Percentiles rank a stretch among this genome's conserved stretches.
Evolutionary conservation across 495 filamentous ascomycete genomes (phyloP).

Genomic region (Bombardia bombarda): DNA sequence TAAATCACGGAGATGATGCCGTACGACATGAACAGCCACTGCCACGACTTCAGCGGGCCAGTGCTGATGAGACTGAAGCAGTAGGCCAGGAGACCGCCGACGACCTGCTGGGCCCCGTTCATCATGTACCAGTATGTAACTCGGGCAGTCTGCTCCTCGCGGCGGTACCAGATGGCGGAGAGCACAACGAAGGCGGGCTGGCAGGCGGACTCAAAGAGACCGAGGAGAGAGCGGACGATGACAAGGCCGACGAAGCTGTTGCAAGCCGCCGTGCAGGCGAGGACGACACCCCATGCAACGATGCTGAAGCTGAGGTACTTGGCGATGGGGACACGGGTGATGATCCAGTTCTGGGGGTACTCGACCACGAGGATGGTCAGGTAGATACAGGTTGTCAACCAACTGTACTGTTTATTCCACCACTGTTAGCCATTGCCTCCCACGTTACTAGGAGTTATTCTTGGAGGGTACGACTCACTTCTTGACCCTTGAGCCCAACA

Average conservation of each 20-base stretch:
- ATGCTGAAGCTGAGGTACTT: constrained; percentile 57
- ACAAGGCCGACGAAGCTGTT: constrained; percentile 49
- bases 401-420: constrained; percentile 28
- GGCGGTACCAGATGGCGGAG: constrained; percentile 66
- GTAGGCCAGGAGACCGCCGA: constrained; percentile 49
- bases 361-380: constrained; percentile 45
- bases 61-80: constrained; percentile 44
- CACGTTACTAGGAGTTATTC: background rate
- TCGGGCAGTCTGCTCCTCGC: constrained; percentile 55
- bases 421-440: background rate
- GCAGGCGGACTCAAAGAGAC: constrained; percentile 61
- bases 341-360: constrained; percentile 47
- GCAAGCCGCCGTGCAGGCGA: constrained; percentile 53
- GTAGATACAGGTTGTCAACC: constrained; percentile 49
- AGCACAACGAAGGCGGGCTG: constrained; percentile 55
- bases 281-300: constrained; percentile 47
- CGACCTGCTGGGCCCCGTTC: constrained; percentile 51
- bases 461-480: constrained; percentile 16
- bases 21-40: constrained; percentile 44
- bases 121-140: constrained; percentile 70
- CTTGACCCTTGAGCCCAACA: constrained; percentile 43
- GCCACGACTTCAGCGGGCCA: constrained; percentile 41
- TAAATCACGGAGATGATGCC: constrained; percentile 49
- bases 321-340: constrained; percentile 42
- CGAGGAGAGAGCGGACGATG: constrained; percentile 52